A percentile compares a stretch with the other conserved stretches of the same genome.
Conservation (phyloP, 495 filamentous ascomycete species). For the Daldinia loculata region DNA sequence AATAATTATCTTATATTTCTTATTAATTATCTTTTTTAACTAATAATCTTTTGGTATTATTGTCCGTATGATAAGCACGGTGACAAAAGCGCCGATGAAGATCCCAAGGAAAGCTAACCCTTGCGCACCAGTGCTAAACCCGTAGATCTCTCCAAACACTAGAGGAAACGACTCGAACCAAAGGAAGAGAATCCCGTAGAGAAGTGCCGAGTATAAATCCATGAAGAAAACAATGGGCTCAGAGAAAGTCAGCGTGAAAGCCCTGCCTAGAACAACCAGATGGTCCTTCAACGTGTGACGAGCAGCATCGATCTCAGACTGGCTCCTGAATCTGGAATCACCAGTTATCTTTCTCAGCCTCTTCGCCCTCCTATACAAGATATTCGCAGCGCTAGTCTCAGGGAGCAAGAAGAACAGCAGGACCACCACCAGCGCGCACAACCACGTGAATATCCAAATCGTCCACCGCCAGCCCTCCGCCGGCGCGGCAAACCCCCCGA, state of each 20-base stretch:
- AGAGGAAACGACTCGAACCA: slow-evolving; percentile 84
- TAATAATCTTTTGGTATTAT: too few relatives aligned
- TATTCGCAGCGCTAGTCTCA: neutral
- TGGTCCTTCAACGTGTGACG: neutral
- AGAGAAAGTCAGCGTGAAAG: slow-evolving; percentile 47
- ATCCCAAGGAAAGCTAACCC: neutral
- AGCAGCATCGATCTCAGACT: neutral
- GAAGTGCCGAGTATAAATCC: slow-evolving; percentile 67
- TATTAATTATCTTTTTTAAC: too few relatives aligned
- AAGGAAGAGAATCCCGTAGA: slow-evolving; percentile 80
- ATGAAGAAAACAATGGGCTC: slow-evolving; percentile 48
- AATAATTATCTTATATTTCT: too few relatives aligned
- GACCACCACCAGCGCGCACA: slow-evolving; percentile 34
- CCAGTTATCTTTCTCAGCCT: neutral
- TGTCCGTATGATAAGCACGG: too few relatives aligned
- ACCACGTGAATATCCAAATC: slow-evolving; percentile 42
- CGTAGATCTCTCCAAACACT: slow-evolving; percentile 65
- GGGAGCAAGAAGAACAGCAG: slow-evolving; percentile 44
- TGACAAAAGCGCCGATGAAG: neutral
- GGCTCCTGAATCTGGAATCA: neutral
- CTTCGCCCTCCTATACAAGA: neutral
- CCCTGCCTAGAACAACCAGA: slow-evolving; percentile 35
- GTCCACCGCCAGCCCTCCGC: slow-evolving; percentile 47
- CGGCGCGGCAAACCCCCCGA: slow-evolving; percentile 52
- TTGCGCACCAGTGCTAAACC: neutral